Percentiles rank a stretch among this genome's conserved stretches.
Evolutionary conservation across 345 rosid genomes (phyloP).

Genomic region (Reutealis trisperma): DNA sequence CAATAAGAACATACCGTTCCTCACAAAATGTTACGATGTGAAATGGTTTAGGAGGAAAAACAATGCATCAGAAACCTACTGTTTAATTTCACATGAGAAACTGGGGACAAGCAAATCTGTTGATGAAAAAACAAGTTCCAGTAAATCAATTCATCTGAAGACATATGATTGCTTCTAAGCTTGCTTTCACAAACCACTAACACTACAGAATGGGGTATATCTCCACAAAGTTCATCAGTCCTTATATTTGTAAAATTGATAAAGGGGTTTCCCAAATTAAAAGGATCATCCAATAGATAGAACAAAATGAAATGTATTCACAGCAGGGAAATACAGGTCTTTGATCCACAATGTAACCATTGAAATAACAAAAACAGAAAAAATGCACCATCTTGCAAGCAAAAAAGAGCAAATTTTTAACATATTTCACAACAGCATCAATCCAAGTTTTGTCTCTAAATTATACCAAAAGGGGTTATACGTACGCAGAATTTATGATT

Average conservation of each 20-base stretch:
- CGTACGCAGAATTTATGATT: background rate
- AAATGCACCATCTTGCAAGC: background rate
- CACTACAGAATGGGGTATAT: background rate
- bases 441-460: background rate
- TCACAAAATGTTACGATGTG: background rate
- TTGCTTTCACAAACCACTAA: background rate
- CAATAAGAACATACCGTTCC: background rate
- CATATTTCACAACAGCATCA: background rate
- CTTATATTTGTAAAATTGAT: background rate
- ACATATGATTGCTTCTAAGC: background rate
- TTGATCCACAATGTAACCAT: background rate
- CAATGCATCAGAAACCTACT: background rate
- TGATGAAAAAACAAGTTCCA: background rate
- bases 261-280: background rate
- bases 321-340: background rate
- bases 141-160: background rate
- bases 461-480: background rate
- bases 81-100: background rate
- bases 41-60: constrained; percentile 2
- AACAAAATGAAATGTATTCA: background rate
- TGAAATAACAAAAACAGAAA: background rate
- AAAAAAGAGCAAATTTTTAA: background rate
- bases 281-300: background rate
- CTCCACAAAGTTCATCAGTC: background rate
- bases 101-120: constrained; percentile 4